Evolutionary conservation across 176 grass and related monocot genomes (phyloP).

Genomic region (Typha latifolia): DNA sequence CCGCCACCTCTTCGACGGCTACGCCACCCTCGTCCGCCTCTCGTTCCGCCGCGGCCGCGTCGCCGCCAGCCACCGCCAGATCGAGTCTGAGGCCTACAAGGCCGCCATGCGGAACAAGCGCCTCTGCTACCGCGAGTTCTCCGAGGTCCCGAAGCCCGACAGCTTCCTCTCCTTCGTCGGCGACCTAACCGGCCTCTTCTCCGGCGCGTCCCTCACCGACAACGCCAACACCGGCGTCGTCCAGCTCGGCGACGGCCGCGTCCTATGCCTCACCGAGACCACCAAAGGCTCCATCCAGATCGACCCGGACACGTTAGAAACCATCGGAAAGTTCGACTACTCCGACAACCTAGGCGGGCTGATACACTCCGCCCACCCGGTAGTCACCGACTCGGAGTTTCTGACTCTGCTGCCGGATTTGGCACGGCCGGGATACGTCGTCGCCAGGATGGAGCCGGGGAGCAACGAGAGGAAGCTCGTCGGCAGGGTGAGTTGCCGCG

Average conservation of each 20-base stretch:
- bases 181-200: constrained; percentile 65
- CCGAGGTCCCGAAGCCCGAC: constrained; percentile 60
- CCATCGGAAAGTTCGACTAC: constrained; percentile 77
- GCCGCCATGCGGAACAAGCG: constrained; percentile 57
- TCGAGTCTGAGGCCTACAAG: constrained; percentile 94
- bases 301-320: constrained; percentile 88
- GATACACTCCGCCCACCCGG: constrained; percentile 85
- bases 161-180: constrained; percentile 41
- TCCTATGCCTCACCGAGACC: constrained; percentile 92
- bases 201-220: constrained; percentile 89
- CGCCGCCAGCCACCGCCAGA: constrained; percentile 66
- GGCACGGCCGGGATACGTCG: constrained; percentile 56
- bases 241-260: constrained; percentile 84
- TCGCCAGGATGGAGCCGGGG: constrained; percentile 67
- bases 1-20: constrained; percentile 96
- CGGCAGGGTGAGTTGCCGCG: constrained; percentile 77
- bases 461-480: constrained; percentile 72
- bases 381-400: constrained; percentile 81
- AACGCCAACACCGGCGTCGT: constrained; percentile 97
- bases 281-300: constrained; percentile 81
- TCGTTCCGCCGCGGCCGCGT: constrained; percentile 52
- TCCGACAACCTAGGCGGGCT: constrained; percentile 60
- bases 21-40: constrained; percentile 83
- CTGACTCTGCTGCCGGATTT: constrained; percentile 82
- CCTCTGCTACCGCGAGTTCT: constrained; percentile 94